Conservation (phyloP, 1,139 yeast species). For the Blastobotrys persicus region DNA sequence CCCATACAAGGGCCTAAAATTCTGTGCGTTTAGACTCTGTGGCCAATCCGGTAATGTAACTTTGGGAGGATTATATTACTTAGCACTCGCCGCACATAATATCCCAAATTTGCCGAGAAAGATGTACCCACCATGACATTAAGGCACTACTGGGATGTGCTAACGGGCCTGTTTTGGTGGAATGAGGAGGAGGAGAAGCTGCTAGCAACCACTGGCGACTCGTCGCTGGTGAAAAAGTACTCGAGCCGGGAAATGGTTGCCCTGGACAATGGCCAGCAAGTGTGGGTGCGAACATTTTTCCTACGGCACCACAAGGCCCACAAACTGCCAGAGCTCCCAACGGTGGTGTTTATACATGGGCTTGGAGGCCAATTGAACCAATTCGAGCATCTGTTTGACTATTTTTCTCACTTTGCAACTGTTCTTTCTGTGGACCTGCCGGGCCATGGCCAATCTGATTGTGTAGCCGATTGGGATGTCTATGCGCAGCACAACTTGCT, state of each 20-base stretch:
- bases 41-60: too few relatives aligned
- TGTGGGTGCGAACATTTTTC: conserved; percentile 30
- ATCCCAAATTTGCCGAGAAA: not conserved
- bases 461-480: conserved; percentile 34
- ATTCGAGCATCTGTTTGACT: conserved; percentile 63
- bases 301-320: conserved; percentile 35
- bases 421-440: conserved; percentile 67
- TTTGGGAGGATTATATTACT: too few relatives aligned
- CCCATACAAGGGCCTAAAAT: too few relatives aligned
- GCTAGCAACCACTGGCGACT: conserved; percentile 22
- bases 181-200: not conserved
- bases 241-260: conserved; percentile 11
- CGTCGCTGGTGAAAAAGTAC: conserved; percentile 26
- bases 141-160: not conserved
- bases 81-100: not conserved
- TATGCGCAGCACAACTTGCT: conserved; percentile 51
- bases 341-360: conserved; percentile 65
- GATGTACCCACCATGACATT: not conserved
- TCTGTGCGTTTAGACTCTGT: too few relatives aligned
- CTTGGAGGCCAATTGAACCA: conserved; percentile 77
- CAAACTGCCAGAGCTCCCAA: conserved; percentile 47
- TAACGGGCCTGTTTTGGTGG: conserved; percentile 4
- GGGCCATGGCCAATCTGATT: conserved; percentile 60
- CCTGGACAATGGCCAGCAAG: conserved; percentile 12
- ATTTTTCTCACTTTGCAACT: conserved; percentile 64